A percentile compares a stretch with the other conserved stretches of the same genome.
These are phyloP conservation scores for Pyricularia grisea DNA, from an alignment of 2,329 filamentous ascomycete species.

Conservation along the genomic window DNA sequence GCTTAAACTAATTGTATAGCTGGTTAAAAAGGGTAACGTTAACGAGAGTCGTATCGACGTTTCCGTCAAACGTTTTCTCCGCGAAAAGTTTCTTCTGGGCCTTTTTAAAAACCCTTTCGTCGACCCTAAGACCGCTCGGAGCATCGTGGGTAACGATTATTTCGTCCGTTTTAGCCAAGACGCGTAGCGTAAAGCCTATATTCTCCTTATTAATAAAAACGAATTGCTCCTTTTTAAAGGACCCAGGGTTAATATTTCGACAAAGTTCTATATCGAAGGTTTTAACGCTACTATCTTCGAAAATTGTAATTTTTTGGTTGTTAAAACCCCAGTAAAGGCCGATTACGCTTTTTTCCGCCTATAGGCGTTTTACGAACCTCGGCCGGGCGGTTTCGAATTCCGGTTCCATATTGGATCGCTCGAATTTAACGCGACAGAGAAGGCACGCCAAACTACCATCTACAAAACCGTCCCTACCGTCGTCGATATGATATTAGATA, in stretches of 20 bases:
- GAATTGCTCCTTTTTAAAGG: neutral
- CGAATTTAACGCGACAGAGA: neutral
- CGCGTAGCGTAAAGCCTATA: neutral
- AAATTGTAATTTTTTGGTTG: slow-evolving; percentile 11
- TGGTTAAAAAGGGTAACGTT: too few species aligned
- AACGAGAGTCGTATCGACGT: too few species aligned
- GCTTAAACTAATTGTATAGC: too few species aligned
- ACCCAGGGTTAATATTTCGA: slow-evolving; percentile 18
- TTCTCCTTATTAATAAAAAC: neutral
- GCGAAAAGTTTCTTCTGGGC: too few species aligned
- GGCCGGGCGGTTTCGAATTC: neutral
- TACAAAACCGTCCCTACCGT: slow-evolving; percentile 27
- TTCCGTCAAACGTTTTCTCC: too few species aligned
- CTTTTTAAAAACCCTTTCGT: too few species aligned
- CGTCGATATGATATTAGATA: slow-evolving; percentile 33
- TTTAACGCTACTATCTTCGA: neutral
- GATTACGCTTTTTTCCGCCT: slow-evolving; percentile 16
- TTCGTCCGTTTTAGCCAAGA: neutral
- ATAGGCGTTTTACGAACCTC: neutral
- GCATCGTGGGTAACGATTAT: neutral
- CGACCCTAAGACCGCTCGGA: slow-evolving; percentile 18
- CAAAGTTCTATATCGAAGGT: slow-evolving; percentile 32
- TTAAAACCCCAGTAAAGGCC: slow-evolving; percentile 24
- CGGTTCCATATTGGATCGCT: neutral
- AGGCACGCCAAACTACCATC: slow-evolving; percentile 10